These are phyloP conservation scores for Thraustotheca clavata DNA, from an alignment of 352 stramenopile genomes.

Conservation along the genomic window DNA sequence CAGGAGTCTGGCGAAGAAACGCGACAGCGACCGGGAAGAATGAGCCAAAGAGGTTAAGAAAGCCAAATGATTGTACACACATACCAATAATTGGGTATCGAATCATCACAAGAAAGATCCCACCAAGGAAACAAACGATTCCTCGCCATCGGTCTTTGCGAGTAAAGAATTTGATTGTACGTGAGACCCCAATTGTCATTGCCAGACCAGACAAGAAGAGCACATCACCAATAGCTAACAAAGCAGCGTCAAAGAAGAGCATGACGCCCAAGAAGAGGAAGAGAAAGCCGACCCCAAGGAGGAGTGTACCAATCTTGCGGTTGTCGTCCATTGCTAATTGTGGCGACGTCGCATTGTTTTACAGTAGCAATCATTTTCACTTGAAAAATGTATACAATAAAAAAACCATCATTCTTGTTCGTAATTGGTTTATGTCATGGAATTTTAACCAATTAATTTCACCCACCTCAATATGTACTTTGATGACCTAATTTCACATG, in stretches of 20 bases:
- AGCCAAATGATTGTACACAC: slow-evolving; percentile 89
- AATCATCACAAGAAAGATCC: slow-evolving; percentile 89
- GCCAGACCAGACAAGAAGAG: slow-evolving; percentile 90
- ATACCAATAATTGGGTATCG: slow-evolving; percentile 91
- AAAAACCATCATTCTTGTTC: too few species aligned
- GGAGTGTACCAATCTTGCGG: slow-evolving; percentile 92
- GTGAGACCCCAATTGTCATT: slow-evolving; percentile 89
- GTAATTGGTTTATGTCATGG: too few species aligned
- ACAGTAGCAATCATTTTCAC: too few species aligned
- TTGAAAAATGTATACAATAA: too few species aligned
- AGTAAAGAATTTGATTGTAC: slow-evolving; percentile 92
- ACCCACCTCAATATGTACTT: too few species aligned
- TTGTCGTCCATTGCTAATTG: slow-evolving; percentile 83
- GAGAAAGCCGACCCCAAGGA: slow-evolving; percentile 87
- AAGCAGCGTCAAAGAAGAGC: slow-evolving; percentile 92
- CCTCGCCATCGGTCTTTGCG: slow-evolving; percentile 88
- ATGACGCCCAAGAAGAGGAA: slow-evolving; percentile 91
- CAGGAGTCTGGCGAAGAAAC: slow-evolving; percentile 88
- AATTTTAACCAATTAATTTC: too few species aligned
- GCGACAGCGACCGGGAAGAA: slow-evolving; percentile 93
- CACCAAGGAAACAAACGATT: slow-evolving; percentile 92
- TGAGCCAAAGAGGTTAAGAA: slow-evolving; percentile 94
- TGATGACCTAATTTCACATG: too few species aligned
- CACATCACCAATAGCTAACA: slow-evolving; percentile 91
- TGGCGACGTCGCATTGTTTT: not conserved